Conservation (phyloP, 2,329 filamentous ascomycete species). For the Xylaria sp. region DNA sequence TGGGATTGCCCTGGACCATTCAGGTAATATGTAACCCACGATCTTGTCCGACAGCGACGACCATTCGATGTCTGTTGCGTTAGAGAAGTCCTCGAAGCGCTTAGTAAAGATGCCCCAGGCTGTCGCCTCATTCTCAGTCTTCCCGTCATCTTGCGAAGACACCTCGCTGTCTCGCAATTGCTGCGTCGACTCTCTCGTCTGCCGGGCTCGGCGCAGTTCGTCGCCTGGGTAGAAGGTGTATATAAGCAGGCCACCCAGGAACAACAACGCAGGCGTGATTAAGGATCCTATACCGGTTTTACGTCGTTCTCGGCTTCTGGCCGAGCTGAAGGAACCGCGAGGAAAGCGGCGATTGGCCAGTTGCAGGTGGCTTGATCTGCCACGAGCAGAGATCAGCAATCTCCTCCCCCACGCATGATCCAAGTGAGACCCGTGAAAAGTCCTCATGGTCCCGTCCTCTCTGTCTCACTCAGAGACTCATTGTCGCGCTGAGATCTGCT, state of each 20-base stretch:
- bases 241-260: conserved; percentile 52
- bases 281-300: conserved; percentile 47
- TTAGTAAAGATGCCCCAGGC: conserved; percentile 63
- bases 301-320: conserved; percentile 35
- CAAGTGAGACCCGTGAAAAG: conserved; percentile 31
- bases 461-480: conserved; percentile 28
- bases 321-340: conserved; percentile 46
- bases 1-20: conserved; percentile 83
- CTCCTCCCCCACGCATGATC: conserved; percentile 29
- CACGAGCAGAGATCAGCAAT: conserved; percentile 30
- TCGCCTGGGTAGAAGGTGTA: conserved; percentile 55
- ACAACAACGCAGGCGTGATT: conserved; percentile 48
- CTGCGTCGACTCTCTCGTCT: conserved; percentile 35
- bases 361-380: conserved; percentile 23
- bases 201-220: conserved; percentile 46
- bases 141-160: conserved; percentile 28
- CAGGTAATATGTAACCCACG: conserved; percentile 78
- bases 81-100: conserved; percentile 65
- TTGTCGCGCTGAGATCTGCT: conserved; percentile 1
- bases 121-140: conserved; percentile 41
- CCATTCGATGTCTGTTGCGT: conserved; percentile 67
- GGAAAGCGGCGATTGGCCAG: conserved; percentile 39
- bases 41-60: conserved; percentile 66
- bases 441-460: conserved; percentile 32
- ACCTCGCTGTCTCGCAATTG: conserved; percentile 32